phyloP scores from a whole-genome alignment of 106 monocot genomes.

The Ottelia alismoides region DNA sequence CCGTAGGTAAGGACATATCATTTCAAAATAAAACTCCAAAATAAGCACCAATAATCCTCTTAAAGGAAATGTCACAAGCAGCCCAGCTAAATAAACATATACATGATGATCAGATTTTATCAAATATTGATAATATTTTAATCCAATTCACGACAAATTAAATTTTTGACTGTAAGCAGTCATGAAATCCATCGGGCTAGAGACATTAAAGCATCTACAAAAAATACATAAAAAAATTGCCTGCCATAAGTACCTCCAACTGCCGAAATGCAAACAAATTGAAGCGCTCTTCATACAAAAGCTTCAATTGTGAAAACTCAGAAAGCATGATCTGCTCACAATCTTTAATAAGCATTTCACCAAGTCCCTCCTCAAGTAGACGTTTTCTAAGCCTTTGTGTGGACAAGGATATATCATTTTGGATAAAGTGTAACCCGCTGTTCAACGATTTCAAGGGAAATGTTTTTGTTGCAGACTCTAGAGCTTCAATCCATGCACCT shows the following conservation, averaged over 20 bases:
- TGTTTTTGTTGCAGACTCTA: slow-evolving; percentile 46
- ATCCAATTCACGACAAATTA: too few species aligned
- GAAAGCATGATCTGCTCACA: slow-evolving; percentile 78
- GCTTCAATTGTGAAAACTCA: slow-evolving; percentile 60
- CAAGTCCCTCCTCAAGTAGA: slow-evolving; percentile 58
- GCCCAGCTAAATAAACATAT: too few species aligned
- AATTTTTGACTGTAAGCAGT: too few species aligned
- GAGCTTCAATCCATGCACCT: slow-evolving; percentile 81
- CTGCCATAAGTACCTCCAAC: slow-evolving; percentile 43
- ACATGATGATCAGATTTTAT: too few species aligned
- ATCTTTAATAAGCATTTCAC: slow-evolving; percentile 52
- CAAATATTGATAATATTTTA: too few species aligned
- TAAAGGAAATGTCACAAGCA: too few species aligned
- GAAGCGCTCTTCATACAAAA: slow-evolving; percentile 48
- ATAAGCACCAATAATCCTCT: too few species aligned
- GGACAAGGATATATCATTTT: slow-evolving; percentile 44
- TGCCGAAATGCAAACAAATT: slow-evolving; percentile 39
- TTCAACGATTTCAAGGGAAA: slow-evolving; percentile 16
- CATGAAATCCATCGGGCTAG: too few species aligned
- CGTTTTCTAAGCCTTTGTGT: slow-evolving; percentile 67
- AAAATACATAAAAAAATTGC: neutral
- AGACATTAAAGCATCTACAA: too few species aligned
- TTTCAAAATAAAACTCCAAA: slow-evolving; percentile 20
- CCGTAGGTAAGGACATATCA: slow-evolving; percentile 50
- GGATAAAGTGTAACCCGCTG: slow-evolving; percentile 19